phyloP scores from a whole-genome alignment of 2,329 filamentous ascomycete species.

The Talaromyces amestolkiae region DNA sequence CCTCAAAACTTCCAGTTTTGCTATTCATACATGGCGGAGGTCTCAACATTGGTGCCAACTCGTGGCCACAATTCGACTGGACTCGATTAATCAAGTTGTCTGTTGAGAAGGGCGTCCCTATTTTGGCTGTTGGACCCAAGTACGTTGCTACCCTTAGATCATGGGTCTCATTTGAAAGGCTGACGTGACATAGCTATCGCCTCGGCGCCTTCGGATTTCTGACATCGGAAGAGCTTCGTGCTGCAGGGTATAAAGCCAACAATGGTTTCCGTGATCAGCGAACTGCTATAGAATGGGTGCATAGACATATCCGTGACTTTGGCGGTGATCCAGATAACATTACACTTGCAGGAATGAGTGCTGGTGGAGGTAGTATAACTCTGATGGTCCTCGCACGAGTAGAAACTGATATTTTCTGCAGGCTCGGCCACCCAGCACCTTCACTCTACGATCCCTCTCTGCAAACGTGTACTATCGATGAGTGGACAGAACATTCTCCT shows the following conservation, averaged over 20 bases:
- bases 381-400: background rate
- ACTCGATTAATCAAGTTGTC: slow-evolving; percentile 47
- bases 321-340: slow-evolving; percentile 43
- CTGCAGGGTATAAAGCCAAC: slow-evolving; percentile 47
- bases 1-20: slow-evolving; percentile 49
- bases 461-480: slow-evolving; percentile 44
- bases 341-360: slow-evolving; percentile 49
- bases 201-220: slow-evolving; percentile 47
- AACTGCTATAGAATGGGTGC: slow-evolving; percentile 41
- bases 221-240: slow-evolving; percentile 49
- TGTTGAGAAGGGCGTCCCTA: slow-evolving; percentile 42
- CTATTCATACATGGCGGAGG: slow-evolving; percentile 56
- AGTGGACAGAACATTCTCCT: slow-evolving; percentile 46
- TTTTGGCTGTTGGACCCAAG: slow-evolving; percentile 50
- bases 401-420: background rate
- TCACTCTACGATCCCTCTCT: slow-evolving; percentile 39
- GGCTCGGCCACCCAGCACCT: slow-evolving; percentile 30
- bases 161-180: background rate
- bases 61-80: slow-evolving; percentile 54
- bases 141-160: slow-evolving; percentile 24
- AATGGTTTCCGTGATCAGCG: slow-evolving; percentile 51
- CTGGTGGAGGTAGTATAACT: slow-evolving; percentile 38
- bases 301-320: slow-evolving; percentile 41
- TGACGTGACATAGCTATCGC: slow-evolving; percentile 45
- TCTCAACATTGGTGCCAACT: slow-evolving; percentile 50